Evolutionary conservation across 2,329 filamentous ascomycete species (phyloP).

Genomic region (Cladosporium velox): DNA sequence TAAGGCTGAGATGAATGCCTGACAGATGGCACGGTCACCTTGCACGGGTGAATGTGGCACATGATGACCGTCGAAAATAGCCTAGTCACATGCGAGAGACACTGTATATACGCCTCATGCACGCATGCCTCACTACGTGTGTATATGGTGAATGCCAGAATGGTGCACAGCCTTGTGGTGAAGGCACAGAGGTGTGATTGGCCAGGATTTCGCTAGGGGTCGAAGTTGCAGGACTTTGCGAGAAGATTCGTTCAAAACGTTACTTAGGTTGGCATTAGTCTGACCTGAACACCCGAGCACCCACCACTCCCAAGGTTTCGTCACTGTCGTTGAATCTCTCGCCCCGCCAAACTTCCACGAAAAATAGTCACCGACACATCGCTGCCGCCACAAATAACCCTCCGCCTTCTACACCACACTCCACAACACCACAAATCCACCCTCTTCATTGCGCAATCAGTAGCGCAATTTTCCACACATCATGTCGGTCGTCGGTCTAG

Average conservation of each 20-base stretch:
- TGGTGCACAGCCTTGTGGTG: not conserved
- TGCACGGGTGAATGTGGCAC: not conserved
- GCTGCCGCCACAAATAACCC: not conserved
- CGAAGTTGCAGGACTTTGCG: not conserved
- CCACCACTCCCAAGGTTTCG: not conserved
- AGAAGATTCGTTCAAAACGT: not conserved
- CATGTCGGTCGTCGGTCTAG: slow-evolving; percentile 65
- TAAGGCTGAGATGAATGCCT: not conserved
- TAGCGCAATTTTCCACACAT: not conserved
- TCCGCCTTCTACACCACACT: not conserved
- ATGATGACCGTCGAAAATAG: not conserved
- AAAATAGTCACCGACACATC: not conserved
- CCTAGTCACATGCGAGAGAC: not conserved
- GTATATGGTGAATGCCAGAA: not conserved
- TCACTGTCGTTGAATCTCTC: not conserved
- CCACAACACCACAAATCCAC: not conserved
- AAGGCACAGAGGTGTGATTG: not conserved
- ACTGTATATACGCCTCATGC: not conserved
- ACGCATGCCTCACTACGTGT: not conserved
- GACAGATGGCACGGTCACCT: not conserved
- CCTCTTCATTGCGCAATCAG: not conserved
- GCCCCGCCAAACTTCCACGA: not conserved
- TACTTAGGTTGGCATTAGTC: not conserved
- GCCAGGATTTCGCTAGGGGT: not conserved
- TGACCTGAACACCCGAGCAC: not conserved